Evolutionary conservation across 2,329 filamentous ascomycete genomes (phyloP).

Genomic region (Acarospora socialis): DNA sequence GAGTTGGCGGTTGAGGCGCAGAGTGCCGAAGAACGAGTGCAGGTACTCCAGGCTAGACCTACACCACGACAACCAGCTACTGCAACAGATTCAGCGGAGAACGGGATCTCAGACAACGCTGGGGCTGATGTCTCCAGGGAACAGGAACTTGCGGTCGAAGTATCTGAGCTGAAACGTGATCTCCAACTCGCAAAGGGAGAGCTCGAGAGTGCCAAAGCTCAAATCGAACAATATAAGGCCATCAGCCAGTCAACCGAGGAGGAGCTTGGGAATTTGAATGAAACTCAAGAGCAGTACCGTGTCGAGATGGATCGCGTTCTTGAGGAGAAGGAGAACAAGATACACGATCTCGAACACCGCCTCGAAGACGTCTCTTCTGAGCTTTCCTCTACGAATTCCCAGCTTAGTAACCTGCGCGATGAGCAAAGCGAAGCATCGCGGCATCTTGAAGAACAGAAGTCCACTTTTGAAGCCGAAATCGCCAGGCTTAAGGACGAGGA

Average conservation of each 20-base stretch:
- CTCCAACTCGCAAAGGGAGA: conserved; percentile 69
- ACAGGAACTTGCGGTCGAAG: conserved; percentile 70
- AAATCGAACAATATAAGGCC: conserved; percentile 75
- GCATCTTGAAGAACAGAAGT: conserved; percentile 69
- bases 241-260: conserved; percentile 83
- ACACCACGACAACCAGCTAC: conserved; percentile 43
- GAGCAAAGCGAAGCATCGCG: conserved; percentile 61
- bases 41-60: conserved; percentile 66
- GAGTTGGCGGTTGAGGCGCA: conserved; percentile 79
- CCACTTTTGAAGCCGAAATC: conserved; percentile 63
- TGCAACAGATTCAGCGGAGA: conserved; percentile 27
- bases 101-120: conserved; percentile 34
- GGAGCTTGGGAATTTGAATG: conserved; percentile 62
- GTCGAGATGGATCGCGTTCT: conserved; percentile 68
- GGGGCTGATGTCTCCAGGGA: conserved; percentile 48
- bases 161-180: conserved; percentile 75
- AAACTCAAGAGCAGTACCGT: conserved; percentile 74
- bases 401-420: conserved; percentile 66
- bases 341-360: conserved; percentile 69
- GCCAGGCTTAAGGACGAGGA: conserved; percentile 69
- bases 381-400: conserved; percentile 64
- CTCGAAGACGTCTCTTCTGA: conserved; percentile 74
- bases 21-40: conserved; percentile 75
- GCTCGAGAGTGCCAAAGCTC: conserved; percentile 63
- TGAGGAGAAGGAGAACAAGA: conserved; percentile 61